Evolutionary conservation across 2,329 filamentous ascomycete genomes (phyloP).

Genomic region (Ceratocystis albifundus): DNA sequence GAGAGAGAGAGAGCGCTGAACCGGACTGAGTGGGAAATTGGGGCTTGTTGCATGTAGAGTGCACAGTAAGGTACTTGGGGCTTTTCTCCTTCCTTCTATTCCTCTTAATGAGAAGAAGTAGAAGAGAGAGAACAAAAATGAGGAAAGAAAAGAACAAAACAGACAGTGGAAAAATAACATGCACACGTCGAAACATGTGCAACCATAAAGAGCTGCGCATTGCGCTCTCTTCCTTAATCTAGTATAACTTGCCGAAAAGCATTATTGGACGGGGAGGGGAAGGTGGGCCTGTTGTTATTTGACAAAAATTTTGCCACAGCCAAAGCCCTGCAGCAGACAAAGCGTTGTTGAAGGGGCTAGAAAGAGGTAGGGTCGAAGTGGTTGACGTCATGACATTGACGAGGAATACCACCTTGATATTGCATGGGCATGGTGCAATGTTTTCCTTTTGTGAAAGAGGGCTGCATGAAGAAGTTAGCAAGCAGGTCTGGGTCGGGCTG

Average conservation of each 20-base stretch:
- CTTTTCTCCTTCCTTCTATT: not conserved
- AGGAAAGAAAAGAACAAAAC: too few relatives aligned
- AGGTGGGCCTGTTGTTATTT: not conserved
- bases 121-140: not conserved
- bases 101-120: not conserved
- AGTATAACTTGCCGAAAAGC: slow-evolving; percentile 4
- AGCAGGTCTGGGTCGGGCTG: not conserved
- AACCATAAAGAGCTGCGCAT: slow-evolving; percentile 1
- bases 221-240: not conserved
- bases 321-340: slow-evolving; percentile 7
- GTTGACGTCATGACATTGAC: not conserved
- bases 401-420: not conserved
- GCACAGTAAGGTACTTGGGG: too few relatives aligned
- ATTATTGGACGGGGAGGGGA: not conserved
- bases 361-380: not conserved
- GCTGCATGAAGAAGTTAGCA: not conserved
- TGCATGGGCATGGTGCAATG: not conserved
- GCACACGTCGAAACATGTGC: slow-evolving; percentile 1
- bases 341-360: not conserved
- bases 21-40: too few relatives aligned
- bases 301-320: not conserved
- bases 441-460: not conserved
- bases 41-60: too few relatives aligned
- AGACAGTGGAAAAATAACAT: not conserved
- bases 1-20: too few relatives aligned